phyloP scores from a whole-genome alignment of 495 filamentous ascomycete genomes.

The Viridothelium virens region DNA sequence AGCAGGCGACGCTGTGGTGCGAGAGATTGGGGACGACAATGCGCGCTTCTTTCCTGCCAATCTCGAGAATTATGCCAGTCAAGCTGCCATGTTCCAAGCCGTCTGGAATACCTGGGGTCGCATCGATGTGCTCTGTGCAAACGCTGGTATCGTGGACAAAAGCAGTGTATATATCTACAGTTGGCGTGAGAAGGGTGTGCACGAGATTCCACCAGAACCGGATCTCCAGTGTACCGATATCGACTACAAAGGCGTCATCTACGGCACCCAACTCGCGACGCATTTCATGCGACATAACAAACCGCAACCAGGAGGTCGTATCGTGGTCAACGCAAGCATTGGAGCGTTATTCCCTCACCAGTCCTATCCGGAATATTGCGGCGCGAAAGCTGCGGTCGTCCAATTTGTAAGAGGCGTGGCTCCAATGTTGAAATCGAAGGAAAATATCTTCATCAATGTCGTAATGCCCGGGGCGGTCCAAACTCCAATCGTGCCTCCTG shows the following conservation, averaged over 20 bases:
- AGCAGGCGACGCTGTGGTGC: constrained; percentile 16
- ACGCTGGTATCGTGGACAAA: constrained; percentile 39
- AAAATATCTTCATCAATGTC: constrained; percentile 34
- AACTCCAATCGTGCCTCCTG: constrained; percentile 36
- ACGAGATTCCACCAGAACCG: constrained; percentile 34
- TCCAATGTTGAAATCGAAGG: constrained; percentile 35
- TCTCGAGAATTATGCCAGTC: constrained; percentile 36
- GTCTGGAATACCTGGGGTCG: constrained; percentile 34
- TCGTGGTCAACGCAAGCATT: constrained; percentile 35
- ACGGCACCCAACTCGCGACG: constrained; percentile 37
- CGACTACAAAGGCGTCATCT: constrained; percentile 39
- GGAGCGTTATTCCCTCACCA: constrained; percentile 34
- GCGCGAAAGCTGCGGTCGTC: constrained; percentile 38
- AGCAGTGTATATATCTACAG: constrained; percentile 29
- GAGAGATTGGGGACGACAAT: constrained; percentile 31
- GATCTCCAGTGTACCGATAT: constrained; percentile 35
- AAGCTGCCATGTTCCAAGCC: constrained; percentile 30
- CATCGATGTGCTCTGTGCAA: constrained; percentile 38
- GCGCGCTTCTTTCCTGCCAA: constrained; percentile 32
- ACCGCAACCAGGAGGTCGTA: constrained; percentile 32
- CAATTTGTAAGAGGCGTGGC: constrained; percentile 34
- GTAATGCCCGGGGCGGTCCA: constrained; percentile 34
- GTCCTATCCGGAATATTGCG: constrained; percentile 37
- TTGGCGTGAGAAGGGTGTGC: constrained; percentile 21
- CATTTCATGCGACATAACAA: constrained; percentile 41